Evolutionary conservation across 495 filamentous ascomycete genomes (phyloP), one percentile per base, ranked within the genome.

Genomic region (Xylaria venustula): DNA sequence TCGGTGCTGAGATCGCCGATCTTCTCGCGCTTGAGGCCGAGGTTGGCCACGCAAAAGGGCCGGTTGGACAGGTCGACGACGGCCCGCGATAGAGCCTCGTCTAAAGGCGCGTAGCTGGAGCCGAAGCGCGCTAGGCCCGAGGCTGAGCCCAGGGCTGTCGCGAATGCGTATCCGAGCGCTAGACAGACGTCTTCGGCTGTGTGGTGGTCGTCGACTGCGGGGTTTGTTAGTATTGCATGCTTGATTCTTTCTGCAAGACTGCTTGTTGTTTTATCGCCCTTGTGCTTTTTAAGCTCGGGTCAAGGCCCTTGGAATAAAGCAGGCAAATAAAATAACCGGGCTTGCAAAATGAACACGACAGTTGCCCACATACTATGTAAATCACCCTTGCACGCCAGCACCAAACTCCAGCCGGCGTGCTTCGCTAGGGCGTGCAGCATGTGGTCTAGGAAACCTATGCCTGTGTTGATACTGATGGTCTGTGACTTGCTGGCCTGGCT

Each of bases 391-490:
- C 91, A 93, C 44, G 85, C 79, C 22, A 98, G 76, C 8, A 84
- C 84, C 65, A 98, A 74, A 79, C 87, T 91, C 94, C 93, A 97
- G 17, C 93, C 93, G 0, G 90, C 86, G 75, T 98, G 94, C 73
- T 98, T 98, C 1, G 94, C 89, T 40, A 97, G 85, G 26, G 94
- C 94, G 72, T 98, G 94, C 50, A 98, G 81, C 94, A 98, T 98
- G 79, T 98, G 94, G 79, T 98, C 94, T 32, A 98, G 79, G 76
- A 98, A 98, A n/a, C 94, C 94, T 70, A 98, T 96, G 49, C 94
- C 94, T 1, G 93, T 94, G 81, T 89, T 89, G 58, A 98, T 82
- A 71, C 83, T 86, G 69, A 98, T 96, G 48, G 84, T 83, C 79
- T 97, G 95, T 52, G 86, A 87, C 36, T 86, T 83, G 40, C 87